Evolutionary conservation across 345 rosid genomes (phyloP).

Genomic region (Anastatica hierochuntica): DNA sequence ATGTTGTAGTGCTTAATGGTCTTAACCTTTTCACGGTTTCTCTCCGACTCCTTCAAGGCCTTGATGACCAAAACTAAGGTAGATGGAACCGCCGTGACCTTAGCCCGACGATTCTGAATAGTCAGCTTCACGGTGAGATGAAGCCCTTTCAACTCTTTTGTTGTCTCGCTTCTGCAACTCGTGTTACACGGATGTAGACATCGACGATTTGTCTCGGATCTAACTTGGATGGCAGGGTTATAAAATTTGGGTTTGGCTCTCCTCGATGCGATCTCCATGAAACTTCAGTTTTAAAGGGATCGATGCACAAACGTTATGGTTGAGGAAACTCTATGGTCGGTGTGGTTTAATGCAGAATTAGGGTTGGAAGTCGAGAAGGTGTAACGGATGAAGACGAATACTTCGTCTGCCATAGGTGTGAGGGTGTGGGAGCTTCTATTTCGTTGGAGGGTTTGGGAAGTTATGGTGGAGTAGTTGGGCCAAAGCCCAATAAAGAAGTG

Average conservation of each 20-base stretch:
- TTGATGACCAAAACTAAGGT: conserved; percentile 48
- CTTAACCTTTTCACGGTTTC: conserved; percentile 29
- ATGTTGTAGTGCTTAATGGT: conserved; percentile 31
- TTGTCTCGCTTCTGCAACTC: conserved; percentile 57
- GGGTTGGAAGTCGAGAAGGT: too few relatives aligned
- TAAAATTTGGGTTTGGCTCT: not conserved
- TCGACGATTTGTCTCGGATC: conserved; percentile 44
- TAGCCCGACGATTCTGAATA: conserved; percentile 51
- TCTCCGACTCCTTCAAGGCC: conserved; percentile 38
- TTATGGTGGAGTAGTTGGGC: too few relatives aligned
- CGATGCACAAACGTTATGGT: too few relatives aligned
- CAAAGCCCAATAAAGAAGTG: too few relatives aligned
- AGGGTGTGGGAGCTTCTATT: too few relatives aligned
- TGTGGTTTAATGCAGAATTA: too few relatives aligned
- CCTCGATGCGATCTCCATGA: too few relatives aligned
- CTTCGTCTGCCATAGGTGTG: too few relatives aligned
- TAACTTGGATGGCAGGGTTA: conserved; percentile 46
- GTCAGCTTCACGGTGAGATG: conserved; percentile 50
- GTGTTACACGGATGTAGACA: conserved; percentile 47
- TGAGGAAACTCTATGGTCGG: too few relatives aligned
- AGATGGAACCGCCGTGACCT: conserved; percentile 46
- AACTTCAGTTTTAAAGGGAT: not conserved
- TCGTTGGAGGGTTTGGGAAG: too few relatives aligned
- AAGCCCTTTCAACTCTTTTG: conserved; percentile 54
- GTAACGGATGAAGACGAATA: too few relatives aligned